These are phyloP conservation scores for Myxozyma sirexii DNA, from an alignment of 805 yeast genomes.

Conservation along the genomic window DNA sequence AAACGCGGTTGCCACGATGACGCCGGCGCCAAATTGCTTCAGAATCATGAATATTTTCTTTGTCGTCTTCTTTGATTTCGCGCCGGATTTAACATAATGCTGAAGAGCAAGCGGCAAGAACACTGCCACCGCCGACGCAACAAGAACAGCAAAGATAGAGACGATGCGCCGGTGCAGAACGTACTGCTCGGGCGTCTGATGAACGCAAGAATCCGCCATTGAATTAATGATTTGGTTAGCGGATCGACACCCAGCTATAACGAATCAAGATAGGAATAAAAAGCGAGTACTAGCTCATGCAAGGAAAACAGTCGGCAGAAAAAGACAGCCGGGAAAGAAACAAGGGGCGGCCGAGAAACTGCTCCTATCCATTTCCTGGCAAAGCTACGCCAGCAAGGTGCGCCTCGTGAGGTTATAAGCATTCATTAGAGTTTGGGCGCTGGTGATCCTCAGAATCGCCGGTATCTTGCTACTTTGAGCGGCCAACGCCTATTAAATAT, in stretches of 20 bases:
- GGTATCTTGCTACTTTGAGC: too few species aligned
- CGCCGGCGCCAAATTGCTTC: slow-evolving; percentile 82
- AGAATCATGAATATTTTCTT: slow-evolving; percentile 48
- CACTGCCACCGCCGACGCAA: slow-evolving; percentile 31
- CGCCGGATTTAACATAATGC: slow-evolving; percentile 5
- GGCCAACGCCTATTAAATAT: too few species aligned
- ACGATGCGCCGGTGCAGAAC: slow-evolving; percentile 26
- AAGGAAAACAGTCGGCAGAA: too few species aligned
- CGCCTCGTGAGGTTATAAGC: too few species aligned
- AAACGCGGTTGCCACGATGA: slow-evolving; percentile 78
- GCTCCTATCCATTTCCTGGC: neutral
- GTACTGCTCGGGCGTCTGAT: slow-evolving; percentile 9
- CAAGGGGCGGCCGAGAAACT: neutral
- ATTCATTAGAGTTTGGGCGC: too few species aligned
- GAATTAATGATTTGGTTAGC: too few species aligned
- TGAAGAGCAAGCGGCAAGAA: slow-evolving; percentile 28
- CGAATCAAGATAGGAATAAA: too few species aligned
- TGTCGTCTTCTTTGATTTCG: slow-evolving; percentile 7
- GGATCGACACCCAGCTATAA: too few species aligned
- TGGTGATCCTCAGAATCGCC: too few species aligned
- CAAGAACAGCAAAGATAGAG: slow-evolving; percentile 33
- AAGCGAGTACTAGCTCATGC: too few species aligned
- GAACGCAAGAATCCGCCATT: slow-evolving; percentile 3
- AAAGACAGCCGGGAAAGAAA: neutral
- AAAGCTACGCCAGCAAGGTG: neutral